Evolutionary conservation across 176 grass and related monocot species (phyloP), one percentile per base, ranked within the genome.

Genomic region (Bonia amplexicaulis): DNA sequence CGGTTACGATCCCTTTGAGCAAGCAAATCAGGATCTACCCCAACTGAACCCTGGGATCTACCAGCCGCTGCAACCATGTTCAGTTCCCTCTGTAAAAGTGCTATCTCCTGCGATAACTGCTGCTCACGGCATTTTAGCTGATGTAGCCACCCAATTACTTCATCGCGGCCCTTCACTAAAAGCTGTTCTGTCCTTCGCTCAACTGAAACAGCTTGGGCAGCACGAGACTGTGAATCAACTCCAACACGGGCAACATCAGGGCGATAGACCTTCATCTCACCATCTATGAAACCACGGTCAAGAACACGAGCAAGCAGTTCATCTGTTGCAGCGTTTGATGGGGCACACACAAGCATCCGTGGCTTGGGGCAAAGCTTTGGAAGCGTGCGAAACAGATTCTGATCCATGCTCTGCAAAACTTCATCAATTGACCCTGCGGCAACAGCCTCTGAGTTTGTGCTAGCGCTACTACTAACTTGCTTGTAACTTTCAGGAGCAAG

Each of bases 401-500:
- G 93, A 86, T 99, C 97, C 97, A 99, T 99, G 88, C 88, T 96
- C 79, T 96, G 97, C 75, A 99, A 66, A 69, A 99, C 92, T 86
- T 99, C 97, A 82, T 99, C 97, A 78, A 99, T 99, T 71, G 97
- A 99, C 58, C 97, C 97, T 26, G 91, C 81, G 26, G 69, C 90
- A 71, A 83, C 73, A 90, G 16, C 12, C 77, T 92, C 97, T 13
- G 71, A 89, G 39, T 59, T 96, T 67, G 61, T 86, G 67, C 82
- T 87, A 78, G 70, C 70, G 62, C 72, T 81, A 78, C 88, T 88
- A 84, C 74, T 92, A 59, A 82, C 70, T 88, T 99, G 93, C 83
- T 96, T 99, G 84, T 99, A 99, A 89, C 97, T 99, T 84, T 96
- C 97, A 62, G 97, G 97, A 80, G 97, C 97, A 62, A 99, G 97